phyloP scores from a whole-genome alignment of 345 rosid genomes.

The Lepidium africanum region DNA sequence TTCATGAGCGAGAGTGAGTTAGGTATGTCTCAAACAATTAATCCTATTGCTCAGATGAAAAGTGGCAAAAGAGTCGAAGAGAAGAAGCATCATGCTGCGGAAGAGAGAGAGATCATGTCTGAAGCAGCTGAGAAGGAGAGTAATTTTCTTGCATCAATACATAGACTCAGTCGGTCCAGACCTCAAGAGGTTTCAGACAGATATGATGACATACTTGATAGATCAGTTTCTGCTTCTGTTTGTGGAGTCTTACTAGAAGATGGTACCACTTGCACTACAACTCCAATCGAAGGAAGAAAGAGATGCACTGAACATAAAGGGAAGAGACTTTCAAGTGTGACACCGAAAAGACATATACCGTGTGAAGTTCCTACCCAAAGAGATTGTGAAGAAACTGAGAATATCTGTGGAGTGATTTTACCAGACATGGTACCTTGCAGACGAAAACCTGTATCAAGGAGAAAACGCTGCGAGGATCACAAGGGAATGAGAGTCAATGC shows the following conservation, averaged over 20 bases:
- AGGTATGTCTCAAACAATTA: conserved; percentile 28
- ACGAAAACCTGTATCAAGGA: conserved; percentile 37
- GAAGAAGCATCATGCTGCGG: conserved; percentile 15
- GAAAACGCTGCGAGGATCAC: conserved; percentile 56
- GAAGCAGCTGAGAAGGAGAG: conserved; percentile 27
- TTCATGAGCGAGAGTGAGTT: conserved; percentile 22
- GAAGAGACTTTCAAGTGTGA: neutral
- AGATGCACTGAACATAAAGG: conserved; percentile 39
- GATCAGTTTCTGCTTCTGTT: conserved; percentile 17
- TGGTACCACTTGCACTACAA: conserved; percentile 40
- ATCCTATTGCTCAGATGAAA: conserved; percentile 30
- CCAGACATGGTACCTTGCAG: conserved; percentile 45
- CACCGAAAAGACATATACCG: neutral
- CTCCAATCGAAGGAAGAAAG: conserved; percentile 30
- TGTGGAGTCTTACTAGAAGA: conserved; percentile 51
- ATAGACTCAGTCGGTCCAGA: conserved; percentile 41
- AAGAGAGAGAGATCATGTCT: conserved; percentile 6
- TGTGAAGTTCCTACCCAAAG: neutral
- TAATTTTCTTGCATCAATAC: conserved; percentile 26
- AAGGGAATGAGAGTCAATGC: conserved; percentile 49
- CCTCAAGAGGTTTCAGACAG: conserved; percentile 45
- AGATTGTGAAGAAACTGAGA: conserved; percentile 2
- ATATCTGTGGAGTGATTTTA: conserved; percentile 45
- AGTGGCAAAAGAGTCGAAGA: conserved; percentile 42
- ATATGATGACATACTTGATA: neutral